Conservation (phyloP, 345 rosid genomes). For the Tarenaya hassleriana region DNA sequence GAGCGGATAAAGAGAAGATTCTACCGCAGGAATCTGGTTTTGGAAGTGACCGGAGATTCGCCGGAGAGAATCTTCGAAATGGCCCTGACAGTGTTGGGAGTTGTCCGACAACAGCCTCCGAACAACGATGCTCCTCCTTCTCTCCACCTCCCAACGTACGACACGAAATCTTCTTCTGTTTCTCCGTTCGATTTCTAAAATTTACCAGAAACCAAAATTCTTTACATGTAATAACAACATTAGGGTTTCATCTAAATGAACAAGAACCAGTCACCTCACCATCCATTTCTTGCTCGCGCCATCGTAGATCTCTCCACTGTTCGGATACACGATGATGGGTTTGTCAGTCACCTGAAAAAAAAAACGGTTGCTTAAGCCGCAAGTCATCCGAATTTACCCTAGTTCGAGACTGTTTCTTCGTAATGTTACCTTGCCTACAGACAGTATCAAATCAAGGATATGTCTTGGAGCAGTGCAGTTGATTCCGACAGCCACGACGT, state of each 20-base stretch:
- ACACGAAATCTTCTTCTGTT: conserved; percentile 67
- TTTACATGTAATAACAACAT: no score
- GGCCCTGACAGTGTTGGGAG: conserved; percentile 69
- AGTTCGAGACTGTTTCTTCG: neutral
- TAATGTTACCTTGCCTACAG: conserved; percentile 52
- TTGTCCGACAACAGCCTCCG: conserved; percentile 94
- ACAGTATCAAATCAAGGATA: conserved; percentile 50
- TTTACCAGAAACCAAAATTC: neutral
- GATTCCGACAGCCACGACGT: conserved; percentile 69
- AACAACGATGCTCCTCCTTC: conserved; percentile 70
- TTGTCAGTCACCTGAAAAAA: conserved; percentile 51
- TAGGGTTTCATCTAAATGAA: neutral
- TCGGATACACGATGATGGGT: conserved; percentile 69
- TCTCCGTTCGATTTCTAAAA: conserved; percentile 53
- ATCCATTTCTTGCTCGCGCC: conserved; percentile 58
- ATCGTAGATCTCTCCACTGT: conserved; percentile 80
- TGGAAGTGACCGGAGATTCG: conserved; percentile 25
- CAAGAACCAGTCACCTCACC: no score
- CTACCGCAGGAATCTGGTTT: conserved; percentile 5
- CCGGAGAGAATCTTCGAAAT: conserved; percentile 44
- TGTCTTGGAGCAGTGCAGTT: conserved; percentile 80
- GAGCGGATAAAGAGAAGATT: conserved; percentile 1
- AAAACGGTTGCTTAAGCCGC: conserved; percentile 7
- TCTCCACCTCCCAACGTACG: conserved; percentile 58
- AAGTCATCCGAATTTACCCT: neutral